Base-by-base conservation (phyloP, 345 rosid species). In the Garcia nutans region DNA sequence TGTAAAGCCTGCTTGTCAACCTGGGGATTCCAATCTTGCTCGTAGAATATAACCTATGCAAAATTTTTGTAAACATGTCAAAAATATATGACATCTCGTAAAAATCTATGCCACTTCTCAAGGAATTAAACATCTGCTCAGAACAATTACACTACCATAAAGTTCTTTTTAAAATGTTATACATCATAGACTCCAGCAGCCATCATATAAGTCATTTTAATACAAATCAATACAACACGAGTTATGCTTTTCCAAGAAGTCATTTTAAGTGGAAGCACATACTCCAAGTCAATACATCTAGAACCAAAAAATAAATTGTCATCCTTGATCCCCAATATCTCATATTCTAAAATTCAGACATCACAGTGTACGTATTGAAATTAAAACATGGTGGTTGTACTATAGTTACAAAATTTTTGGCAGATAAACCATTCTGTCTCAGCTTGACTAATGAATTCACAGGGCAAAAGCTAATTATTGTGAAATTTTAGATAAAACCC, bases 21-120 rank as follows among this genome's bases (percentile, higher is more conserved):
- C 79, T 94, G 98, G 52, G 97, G 98, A 77, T 94, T 94, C 98
- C 98, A 94, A 76, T 94, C 97, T 87, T 94, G 97, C 82, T 94
- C 98, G 20, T 87, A 94, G 81, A 92, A 91, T 78, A 94, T 88
- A 77, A 92, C 97, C 98, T 94, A 82, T 24, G 3, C 55, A 57
- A 55, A 42, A 10, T 72, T 72, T 24, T 22, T 10, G 22, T 47
- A 45, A 41, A 33, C 19, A 72, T 61, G 28, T 33, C 58, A 41
- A 65, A 65, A 45, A 20, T 8, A 50, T 22, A 33, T 7, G 20
- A 23, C 12, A 13, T 55, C 63, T 20, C 24, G 13, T 58, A n/a
- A 11, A 50, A 56, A 3, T 41, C 12, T 31, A 75, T 23, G 62
- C 52, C 44, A 15, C 57, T 56, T 50, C 57, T 63, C 28, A 47